Base-by-base conservation (phyloP, 805 yeast species). In the Sungouiella blattae region DNA sequence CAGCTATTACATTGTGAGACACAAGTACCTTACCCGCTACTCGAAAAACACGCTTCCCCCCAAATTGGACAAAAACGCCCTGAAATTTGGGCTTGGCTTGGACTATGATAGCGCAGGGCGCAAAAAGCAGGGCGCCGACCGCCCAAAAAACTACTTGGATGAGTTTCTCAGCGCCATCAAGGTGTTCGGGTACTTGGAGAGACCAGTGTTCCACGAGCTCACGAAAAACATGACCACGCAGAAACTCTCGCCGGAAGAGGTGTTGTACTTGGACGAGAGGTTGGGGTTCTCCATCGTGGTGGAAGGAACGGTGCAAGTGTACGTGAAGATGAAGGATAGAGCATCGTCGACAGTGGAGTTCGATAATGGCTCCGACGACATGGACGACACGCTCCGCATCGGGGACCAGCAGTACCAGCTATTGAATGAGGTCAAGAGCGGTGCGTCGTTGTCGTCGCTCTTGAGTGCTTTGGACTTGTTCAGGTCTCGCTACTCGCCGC, bases 171-270 rank as follows among this genome's bases (percentile, higher is more conserved):
- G 86, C 33, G 98, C 96, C 3, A 86, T 93, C 44, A 88, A 87
- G 59, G 83, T 93, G 5, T 93, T 91, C 64, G 98, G 98, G 2
- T 91, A 91, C 57, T 68, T 91, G 32, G 98, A 91, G 46, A 74
- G 82, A 41, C 83, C 86, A 2, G 96, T 91, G 1, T 89, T 91
- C 58, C 94, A 89, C 53, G 98, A 89, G 51, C 71, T 91, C 48
- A 89, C 98, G 3, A 82, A 85, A 53, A 83, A 83, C 41, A 87
- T 91, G 87, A 86, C 86, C 35, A 91, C 98, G 1, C 87, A 87
- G 53, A 83, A 85, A 41, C 57, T 91, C 25, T 80, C 80, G 18
- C 73, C 76, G 4, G 91, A 87, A 24, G 98, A 91, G 54, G 71
- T 83, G 7, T 62, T 93, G 22, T 71, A 78, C 32, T 60, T 91